Base-by-base conservation (phyloP, 129 eudicot genomes). In the Cynara cardunculus region DNA sequence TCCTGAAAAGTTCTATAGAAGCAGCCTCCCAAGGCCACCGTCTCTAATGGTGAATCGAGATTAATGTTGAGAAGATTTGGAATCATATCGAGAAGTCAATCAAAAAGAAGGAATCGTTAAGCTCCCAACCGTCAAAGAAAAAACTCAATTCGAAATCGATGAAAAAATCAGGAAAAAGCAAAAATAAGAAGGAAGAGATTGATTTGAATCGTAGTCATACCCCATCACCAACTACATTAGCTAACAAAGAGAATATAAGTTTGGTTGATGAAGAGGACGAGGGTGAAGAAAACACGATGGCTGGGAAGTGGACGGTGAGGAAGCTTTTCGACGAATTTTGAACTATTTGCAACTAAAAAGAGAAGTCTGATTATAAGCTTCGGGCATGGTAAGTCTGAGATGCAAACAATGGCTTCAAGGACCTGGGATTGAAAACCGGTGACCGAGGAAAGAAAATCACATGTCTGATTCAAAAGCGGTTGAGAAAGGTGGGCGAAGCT, bases 1-100 rank as follows among this genome's bases (percentile, higher is more conserved):
- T 24, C 96, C 96, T 2, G 93, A 91, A 46, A 89, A 85, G 37
- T 89, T 91, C 87, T 89, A 91, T 66, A 93, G 93, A 49, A 85
- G 93, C 87, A 83, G 88, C 84, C 85, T 91, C 5, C 93, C 96
- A 7, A 67, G 90, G 91, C 27, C 85, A 46, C 73, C 89, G 93
- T 22, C 86, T 89, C 72, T 93, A 91, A 72, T 90, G 96, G 35
- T 2, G 35, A 2, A 2, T 35, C 84, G 86, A 91, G 73, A 93
- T 93, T 25, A 87, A 67, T 28, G 72, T 89, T 35, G 34, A 79
- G 6, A 84, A 71, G 28, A 87, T 91, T 37, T 79, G 83, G 1
- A 78, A 80, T 3, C 86, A 91, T 84, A 72, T 53, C 2, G 86
- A 88, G 75, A 69, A 70, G 4, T 22, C 16, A 21, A 19, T 9